Conservation (phyloP, 331 rosid species). For the Quercus phellos region DNA sequence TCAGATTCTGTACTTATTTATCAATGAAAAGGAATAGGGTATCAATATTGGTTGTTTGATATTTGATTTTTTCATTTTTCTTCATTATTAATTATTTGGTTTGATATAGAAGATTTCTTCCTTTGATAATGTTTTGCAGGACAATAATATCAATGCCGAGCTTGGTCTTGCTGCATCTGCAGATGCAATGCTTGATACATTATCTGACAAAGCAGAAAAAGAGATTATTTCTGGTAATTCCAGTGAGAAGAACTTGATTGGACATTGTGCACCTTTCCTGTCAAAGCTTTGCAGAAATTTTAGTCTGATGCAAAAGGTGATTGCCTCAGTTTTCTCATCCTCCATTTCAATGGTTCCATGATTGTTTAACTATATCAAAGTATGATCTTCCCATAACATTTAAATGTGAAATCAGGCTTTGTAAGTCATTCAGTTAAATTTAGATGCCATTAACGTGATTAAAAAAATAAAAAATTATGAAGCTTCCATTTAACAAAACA, state of each 20-base stretch:
- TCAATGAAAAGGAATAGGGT: background rate
- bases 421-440: background rate
- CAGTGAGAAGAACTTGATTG: constrained; percentile 66
- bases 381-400: background rate
- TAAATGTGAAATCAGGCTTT: background rate
- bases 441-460: background rate
- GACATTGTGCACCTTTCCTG: constrained; percentile 68
- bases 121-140: constrained; percentile 44
- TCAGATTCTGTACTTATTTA: background rate
- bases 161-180: constrained; percentile 92
- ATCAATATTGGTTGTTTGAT: background rate
- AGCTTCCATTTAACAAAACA: background rate
- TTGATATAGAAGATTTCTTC: background rate
- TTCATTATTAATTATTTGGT: background rate
- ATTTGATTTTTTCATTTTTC: background rate
- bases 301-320: constrained; percentile 84
- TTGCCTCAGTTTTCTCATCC: constrained; percentile 2
- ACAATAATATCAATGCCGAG: constrained; percentile 67
- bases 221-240: constrained; percentile 76
- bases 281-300: constrained; percentile 86
- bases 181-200: constrained; percentile 83
- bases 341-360: background rate
- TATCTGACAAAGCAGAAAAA: constrained; percentile 82
- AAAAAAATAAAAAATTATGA: background rate
- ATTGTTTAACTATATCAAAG: background rate